Evolutionary conservation across 768 basidiomycete species (phyloP).

Genomic region (Gelatoporia subvermispora): DNA sequence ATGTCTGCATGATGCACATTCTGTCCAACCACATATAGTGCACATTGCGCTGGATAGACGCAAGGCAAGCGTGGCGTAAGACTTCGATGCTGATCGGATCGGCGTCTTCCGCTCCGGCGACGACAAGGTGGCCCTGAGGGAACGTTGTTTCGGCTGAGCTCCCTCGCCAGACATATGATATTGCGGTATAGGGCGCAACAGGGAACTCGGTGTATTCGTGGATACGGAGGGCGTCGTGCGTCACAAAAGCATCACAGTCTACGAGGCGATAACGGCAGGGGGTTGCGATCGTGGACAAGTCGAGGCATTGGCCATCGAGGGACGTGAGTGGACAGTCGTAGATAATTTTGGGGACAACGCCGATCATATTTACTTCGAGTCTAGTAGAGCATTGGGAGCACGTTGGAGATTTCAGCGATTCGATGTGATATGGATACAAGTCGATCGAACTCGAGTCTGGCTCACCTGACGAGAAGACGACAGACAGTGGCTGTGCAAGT

Average conservation of each 20-base stretch:
- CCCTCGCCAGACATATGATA: constrained; percentile 12
- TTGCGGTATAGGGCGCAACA: constrained; percentile 2
- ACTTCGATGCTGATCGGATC: constrained; percentile 7
- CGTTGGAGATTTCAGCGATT: no score
- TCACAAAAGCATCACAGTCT: constrained; percentile 3
- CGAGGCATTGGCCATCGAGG: neutral
- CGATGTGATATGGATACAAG: no score
- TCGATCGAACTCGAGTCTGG: no score
- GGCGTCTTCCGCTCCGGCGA: constrained; percentile 5
- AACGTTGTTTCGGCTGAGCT: neutral
- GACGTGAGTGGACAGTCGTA: no score
- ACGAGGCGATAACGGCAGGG: constrained; percentile 4
- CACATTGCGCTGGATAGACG: neutral
- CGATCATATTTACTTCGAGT: no score
- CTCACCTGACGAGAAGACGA: no score
- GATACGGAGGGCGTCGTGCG: constrained; percentile 1
- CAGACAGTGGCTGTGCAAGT: no score
- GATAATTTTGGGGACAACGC: no score
- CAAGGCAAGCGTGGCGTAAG: constrained; percentile 4
- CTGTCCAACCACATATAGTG: constrained; percentile 9
- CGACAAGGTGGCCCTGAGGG: neutral
- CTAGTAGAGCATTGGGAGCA: no score
- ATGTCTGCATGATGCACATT: constrained; percentile 9
- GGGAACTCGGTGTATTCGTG: constrained; percentile 7
- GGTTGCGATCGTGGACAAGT: constrained; percentile 1